Percentiles rank a stretch among this genome's conserved stretches.
phyloP scores from a whole-genome alignment of 2,329 filamentous ascomycete species.

The Penicillium rolfsii region DNA sequence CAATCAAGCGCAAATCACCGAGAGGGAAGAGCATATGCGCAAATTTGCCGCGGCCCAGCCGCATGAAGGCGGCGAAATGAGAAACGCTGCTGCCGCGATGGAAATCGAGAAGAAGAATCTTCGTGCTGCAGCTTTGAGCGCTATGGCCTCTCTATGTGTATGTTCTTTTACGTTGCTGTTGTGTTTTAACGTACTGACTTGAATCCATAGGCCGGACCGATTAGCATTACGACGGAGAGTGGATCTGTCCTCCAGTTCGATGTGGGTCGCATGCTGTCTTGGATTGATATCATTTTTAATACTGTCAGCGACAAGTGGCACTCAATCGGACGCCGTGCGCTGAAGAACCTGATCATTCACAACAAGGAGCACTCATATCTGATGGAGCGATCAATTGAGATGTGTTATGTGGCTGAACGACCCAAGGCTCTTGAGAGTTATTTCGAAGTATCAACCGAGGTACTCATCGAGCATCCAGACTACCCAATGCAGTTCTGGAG shows the following conservation, averaged over 20 bases:
- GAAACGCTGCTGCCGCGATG: constrained; percentile 82
- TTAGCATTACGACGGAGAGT: constrained; percentile 86
- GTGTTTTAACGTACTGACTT: constrained; percentile 17
- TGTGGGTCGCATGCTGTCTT: constrained; percentile 85
- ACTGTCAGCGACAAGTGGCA: constrained; percentile 91
- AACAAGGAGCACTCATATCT: constrained; percentile 86
- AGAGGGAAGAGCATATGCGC: constrained; percentile 83
- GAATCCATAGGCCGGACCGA: constrained; percentile 59
- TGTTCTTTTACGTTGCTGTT: constrained; percentile 43
- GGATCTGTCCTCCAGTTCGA: constrained; percentile 89
- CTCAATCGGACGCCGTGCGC: constrained; percentile 80
- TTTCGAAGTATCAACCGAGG: constrained; percentile 87
- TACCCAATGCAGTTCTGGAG: constrained; percentile 90
- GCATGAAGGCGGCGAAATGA: constrained; percentile 69
- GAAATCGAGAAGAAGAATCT: constrained; percentile 97
- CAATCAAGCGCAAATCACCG: constrained; percentile 79
- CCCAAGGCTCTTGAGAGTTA: constrained; percentile 91
- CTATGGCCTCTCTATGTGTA: constrained; percentile 92
- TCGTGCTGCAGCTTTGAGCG: constrained; percentile 84
- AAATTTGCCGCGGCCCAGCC: constrained; percentile 82
- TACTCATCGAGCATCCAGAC: constrained; percentile 79
- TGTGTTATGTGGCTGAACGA: constrained; percentile 82
- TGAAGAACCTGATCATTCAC: constrained; percentile 87
- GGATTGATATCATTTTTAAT: constrained; percentile 94
- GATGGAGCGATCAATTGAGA: constrained; percentile 84